Conservation (phyloP, 208 protist species). For the Crithidia bombi region DNA sequence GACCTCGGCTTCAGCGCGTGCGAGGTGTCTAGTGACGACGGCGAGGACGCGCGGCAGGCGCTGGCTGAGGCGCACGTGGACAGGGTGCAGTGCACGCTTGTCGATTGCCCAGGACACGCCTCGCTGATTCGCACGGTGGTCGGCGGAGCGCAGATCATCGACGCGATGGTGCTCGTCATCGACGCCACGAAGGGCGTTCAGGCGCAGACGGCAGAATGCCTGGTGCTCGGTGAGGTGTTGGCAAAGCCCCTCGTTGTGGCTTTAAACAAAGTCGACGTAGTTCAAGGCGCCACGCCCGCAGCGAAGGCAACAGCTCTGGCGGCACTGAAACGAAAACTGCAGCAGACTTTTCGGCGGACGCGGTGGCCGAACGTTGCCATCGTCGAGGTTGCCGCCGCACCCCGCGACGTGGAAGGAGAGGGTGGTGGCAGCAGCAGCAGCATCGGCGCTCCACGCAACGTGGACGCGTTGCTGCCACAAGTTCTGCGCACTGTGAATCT, state of each 20-base stretch:
- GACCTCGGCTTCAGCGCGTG: conserved; percentile 98
- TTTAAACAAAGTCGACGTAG: conserved; percentile 97
- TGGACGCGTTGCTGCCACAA: conserved; percentile 44
- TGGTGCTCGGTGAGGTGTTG: conserved; percentile 84
- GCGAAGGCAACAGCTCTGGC: conserved; percentile 41
- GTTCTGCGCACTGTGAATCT: conserved; percentile 42
- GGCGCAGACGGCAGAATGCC: conserved; percentile 97
- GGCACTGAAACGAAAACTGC: conserved; percentile 54
- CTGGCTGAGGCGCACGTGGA: conserved; percentile 28
- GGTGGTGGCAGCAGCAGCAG: conserved; percentile 2
- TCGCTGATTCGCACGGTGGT: conserved; percentile 98
- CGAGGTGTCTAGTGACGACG: conserved; percentile 27
- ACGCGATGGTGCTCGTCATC: conserved; percentile 98
- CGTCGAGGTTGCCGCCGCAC: conserved; percentile 72
- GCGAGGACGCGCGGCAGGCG: conserved; percentile 16
- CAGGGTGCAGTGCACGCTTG: conserved; percentile 92
- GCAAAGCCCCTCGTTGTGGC: conserved; percentile 91
- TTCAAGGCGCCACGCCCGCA: conserved; percentile 42
- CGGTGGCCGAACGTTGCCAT: conserved; percentile 74
- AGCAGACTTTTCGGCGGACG: conserved; percentile 69
- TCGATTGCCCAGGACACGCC: conserved; percentile 99
- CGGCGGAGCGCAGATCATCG: conserved; percentile 98
- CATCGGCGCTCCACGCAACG: conserved; percentile 34
- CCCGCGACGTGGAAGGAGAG: conserved; percentile 24
- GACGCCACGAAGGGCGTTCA: conserved; percentile 98